Conservation (phyloP, 2,329 filamentous ascomycete genomes). For the Gaeumannomyces sp. region DNA sequence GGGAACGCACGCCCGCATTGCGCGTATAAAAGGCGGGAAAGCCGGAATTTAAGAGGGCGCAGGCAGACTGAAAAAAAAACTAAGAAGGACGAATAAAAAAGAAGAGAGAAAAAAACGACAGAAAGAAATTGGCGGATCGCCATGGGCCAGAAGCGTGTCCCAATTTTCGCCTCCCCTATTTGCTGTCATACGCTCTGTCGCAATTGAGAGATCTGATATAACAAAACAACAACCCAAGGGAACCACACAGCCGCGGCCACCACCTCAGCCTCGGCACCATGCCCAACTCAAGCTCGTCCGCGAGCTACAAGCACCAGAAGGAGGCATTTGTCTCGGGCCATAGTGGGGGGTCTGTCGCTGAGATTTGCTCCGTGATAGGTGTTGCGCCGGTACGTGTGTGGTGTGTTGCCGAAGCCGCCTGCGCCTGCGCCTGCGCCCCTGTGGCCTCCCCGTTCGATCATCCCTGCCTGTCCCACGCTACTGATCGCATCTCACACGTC, state of each 20-base stretch:
- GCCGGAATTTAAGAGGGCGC: too few relatives aligned
- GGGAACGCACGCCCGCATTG: too few relatives aligned
- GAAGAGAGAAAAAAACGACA: too few relatives aligned
- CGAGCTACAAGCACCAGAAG: constrained; percentile 82
- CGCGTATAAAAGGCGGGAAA: too few relatives aligned
- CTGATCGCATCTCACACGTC: constrained; percentile 6
- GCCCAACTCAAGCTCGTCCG: constrained; percentile 29
- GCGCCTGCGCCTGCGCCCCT: too few relatives aligned
- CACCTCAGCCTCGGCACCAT: constrained; percentile 20
- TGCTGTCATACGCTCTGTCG: neutral
- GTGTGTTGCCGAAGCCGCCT: neutral
- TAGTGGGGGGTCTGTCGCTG: constrained; percentile 71
- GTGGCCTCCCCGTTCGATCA: constrained; percentile 2
- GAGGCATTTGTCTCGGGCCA: constrained; percentile 94
- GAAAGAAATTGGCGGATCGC: neutral
- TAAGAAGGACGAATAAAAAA: too few relatives aligned
- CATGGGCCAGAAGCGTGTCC: neutral
- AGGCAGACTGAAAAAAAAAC: neutral
- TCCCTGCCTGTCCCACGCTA: neutral
- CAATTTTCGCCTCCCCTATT: neutral
- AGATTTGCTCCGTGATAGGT: constrained; percentile 81
- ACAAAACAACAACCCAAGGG: neutral
- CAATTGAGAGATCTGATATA: neutral
- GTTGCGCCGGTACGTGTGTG: constrained; percentile 67
- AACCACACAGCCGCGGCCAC: too few relatives aligned